These are phyloP conservation scores for Acacia melanoxylon DNA, from an alignment of 306 rosid genomes.

Conservation along the genomic window DNA sequence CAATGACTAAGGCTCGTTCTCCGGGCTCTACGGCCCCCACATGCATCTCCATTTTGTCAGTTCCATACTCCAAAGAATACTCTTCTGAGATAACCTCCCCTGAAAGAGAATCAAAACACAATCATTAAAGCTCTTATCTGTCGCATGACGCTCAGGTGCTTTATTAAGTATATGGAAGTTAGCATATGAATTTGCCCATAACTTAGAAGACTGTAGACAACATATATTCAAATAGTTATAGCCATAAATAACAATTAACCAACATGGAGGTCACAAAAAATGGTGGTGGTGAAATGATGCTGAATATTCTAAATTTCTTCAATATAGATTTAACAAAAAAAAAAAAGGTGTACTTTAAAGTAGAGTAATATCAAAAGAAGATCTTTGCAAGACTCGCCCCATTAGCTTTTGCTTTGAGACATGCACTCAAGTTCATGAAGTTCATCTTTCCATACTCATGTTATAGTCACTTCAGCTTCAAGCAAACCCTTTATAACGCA, in stretches of 20 bases:
- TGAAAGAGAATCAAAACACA: constrained; percentile 39
- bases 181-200: constrained; percentile 10
- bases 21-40: constrained; percentile 91
- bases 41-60: constrained; percentile 95
- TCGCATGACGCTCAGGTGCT: neutral
- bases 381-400: neutral
- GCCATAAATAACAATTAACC: neutral
- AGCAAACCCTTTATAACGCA: neutral
- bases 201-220: constrained; percentile 11
- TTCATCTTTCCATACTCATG: neutral
- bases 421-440: neutral
- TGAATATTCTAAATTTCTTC: neutral
- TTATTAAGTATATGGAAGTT: constrained; percentile 2
- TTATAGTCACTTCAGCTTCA: neutral
- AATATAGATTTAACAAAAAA: neutral
- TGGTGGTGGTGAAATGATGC: neutral
- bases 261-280: neutral
- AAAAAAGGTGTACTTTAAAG: neutral
- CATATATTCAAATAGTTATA: constrained; percentile 11
- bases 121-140: constrained; percentile 22
- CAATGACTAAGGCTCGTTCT: constrained; percentile 88
- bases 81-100: constrained; percentile 97
- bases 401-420: neutral
- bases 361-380: neutral
- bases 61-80: constrained; percentile 95